Conservation (phyloP, 345 rosid species). For the Aquilaria yunnanensis region DNA sequence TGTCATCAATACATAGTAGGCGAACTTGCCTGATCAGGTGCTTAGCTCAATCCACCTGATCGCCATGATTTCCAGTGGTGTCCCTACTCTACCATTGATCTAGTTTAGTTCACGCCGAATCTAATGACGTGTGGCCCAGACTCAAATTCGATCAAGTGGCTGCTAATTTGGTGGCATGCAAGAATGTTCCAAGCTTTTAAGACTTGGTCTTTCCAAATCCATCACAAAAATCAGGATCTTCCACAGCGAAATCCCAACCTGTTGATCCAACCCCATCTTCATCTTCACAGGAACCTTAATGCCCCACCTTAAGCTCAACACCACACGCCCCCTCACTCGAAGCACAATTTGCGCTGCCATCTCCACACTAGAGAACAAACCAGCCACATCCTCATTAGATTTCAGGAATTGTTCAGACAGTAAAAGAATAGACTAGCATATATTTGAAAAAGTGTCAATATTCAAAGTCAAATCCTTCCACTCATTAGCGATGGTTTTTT, state of each 20-base stretch:
- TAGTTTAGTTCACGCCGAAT: conserved; percentile 32
- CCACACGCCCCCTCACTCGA: conserved; percentile 58
- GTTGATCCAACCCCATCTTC: conserved; percentile 26
- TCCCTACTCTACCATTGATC: conserved; percentile 41
- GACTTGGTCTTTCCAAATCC: conserved; percentile 20
- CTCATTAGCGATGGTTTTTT: conserved; percentile 82
- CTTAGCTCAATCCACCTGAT: no score
- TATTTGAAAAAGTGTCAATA: conserved; percentile 79
- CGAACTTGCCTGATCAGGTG: not conserved
- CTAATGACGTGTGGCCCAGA: conserved; percentile 1
- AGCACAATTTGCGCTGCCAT: conserved; percentile 65
- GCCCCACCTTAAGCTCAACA: conserved; percentile 86
- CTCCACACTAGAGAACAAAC: conserved; percentile 53
- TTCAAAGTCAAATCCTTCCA: conserved; percentile 75
- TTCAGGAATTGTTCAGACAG: conserved; percentile 79
- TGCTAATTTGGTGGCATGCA: conserved; percentile 17
- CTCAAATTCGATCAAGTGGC: conserved; percentile 12
- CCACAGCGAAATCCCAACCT: conserved; percentile 40
- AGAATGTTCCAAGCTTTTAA: conserved; percentile 84
- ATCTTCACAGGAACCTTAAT: conserved; percentile 72
- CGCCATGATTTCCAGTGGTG: conserved; percentile 57
- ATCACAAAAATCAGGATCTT: conserved; percentile 75
- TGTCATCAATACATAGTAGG: conserved; percentile 54
- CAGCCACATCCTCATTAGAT: conserved; percentile 57
- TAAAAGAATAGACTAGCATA: conserved; percentile 74